Conservation (phyloP, 805 yeast species). For the Metschnikowia anglica region DNA sequence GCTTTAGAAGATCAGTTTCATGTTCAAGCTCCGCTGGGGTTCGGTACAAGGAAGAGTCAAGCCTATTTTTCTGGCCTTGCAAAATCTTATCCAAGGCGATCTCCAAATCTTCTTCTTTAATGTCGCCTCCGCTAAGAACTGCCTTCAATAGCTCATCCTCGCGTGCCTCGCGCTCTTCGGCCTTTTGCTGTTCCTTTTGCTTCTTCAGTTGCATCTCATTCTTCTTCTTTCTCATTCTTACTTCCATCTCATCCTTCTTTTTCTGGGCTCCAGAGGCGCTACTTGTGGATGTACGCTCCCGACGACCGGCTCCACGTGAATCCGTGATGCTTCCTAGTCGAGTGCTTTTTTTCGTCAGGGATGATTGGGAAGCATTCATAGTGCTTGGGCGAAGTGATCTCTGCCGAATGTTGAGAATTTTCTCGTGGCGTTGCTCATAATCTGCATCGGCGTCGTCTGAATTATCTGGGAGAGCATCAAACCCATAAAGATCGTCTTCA, state of each 20-base stretch:
- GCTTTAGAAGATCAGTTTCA: constrained; percentile 18
- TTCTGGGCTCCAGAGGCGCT: not conserved
- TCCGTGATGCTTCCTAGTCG: constrained; percentile 10
- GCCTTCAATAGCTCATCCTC: constrained; percentile 27
- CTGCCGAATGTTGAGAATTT: not conserved
- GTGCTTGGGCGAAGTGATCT: constrained; percentile 6
- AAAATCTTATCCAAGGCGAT: constrained; percentile 18
- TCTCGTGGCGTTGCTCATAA: constrained; percentile 10
- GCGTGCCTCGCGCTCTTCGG: constrained; percentile 9
- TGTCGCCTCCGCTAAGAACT: constrained; percentile 32
- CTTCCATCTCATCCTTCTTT: not conserved
- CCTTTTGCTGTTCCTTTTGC: not conserved
- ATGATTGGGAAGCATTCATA: not conserved
- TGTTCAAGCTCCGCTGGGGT: constrained; percentile 22
- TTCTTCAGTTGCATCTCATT: too few relatives aligned
- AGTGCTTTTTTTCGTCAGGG: not conserved
- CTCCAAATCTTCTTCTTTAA: constrained; percentile 28
- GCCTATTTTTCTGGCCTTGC: constrained; percentile 23
- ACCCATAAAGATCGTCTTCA: constrained; percentile 16
- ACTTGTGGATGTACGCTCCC: not conserved
- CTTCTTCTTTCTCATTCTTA: constrained; percentile 5
- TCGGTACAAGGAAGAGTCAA: constrained; percentile 22
- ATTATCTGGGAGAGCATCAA: constrained; percentile 14
- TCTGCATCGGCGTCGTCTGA: constrained; percentile 13
- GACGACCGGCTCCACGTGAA: constrained; percentile 1